A percentile compares a stretch with the other conserved stretches of the same genome.
phyloP scores from a whole-genome alignment of 2,329 filamentous ascomycete species.

The Xylariales sp. region DNA sequence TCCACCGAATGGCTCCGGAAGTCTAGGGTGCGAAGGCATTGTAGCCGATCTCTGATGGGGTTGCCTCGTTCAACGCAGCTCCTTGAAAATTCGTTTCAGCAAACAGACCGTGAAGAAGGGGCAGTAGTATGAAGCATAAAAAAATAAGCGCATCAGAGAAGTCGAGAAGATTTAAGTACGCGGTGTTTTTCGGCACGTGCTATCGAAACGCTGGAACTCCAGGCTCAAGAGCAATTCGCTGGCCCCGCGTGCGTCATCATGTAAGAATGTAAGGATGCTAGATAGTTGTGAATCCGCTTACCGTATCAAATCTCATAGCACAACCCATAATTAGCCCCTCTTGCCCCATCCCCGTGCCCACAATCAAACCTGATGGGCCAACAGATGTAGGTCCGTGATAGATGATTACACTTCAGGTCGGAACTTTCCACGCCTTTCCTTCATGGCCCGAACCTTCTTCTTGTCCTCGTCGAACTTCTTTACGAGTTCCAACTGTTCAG shows the following conservation, averaged over 20 bases:
- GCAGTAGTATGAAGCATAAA: background rate
- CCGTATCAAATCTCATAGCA: constrained; percentile 3
- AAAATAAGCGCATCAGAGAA: constrained; percentile 60
- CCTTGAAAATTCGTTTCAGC: constrained; percentile 25
- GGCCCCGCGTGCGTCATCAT: constrained; percentile 68
- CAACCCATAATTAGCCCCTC: background rate
- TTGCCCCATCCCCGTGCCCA: background rate
- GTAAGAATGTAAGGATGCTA: constrained; percentile 12
- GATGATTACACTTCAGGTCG: constrained; percentile 60
- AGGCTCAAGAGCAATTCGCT: constrained; percentile 55
- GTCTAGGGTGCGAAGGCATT: constrained; percentile 6
- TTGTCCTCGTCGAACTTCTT: constrained; percentile 81
- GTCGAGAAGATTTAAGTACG: constrained; percentile 73
- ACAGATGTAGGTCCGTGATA: constrained; percentile 10
- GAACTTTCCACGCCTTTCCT: constrained; percentile 72
- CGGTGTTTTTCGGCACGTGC: constrained; percentile 71
- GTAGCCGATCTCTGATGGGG: constrained; percentile 2
- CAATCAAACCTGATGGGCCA: background rate
- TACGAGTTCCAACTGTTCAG: constrained; percentile 75
- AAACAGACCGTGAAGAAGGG: background rate
- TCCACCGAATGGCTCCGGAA: background rate
- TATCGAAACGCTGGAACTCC: constrained; percentile 31
- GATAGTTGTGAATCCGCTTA: constrained; percentile 29
- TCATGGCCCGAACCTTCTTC: constrained; percentile 77
- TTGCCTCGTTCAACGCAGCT: background rate